Base-by-base conservation (phyloP, 2,329 filamentous ascomycete species). In the Aspergillus sp. region DNA sequence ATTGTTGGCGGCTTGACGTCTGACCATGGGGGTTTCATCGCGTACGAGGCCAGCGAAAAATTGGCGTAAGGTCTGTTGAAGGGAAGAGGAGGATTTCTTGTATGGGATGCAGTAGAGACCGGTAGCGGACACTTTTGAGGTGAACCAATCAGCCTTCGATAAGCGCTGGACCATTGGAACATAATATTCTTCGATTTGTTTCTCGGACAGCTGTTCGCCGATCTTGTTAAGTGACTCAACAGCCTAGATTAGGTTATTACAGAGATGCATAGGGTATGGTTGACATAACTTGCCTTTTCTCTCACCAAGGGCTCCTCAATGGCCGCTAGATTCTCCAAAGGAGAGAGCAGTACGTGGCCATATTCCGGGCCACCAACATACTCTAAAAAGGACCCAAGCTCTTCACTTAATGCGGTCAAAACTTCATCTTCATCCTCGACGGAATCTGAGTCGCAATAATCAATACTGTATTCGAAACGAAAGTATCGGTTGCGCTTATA, bases 221-320 rank as follows among this genome's bases (percentile, higher is more conserved):
- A 99, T 98, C 82, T 97, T 99, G 86, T 99, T 99, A 67, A 99
- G 86, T 48, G 95, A 99, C 77, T 99, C 96, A 73, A 99, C 95
- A 64, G 95, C 95, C 93, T 97, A 69, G 37, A 44, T 37, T 30
- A 20, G 11, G 41, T 57, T 34, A 63, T 54, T 46, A 54, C 41
- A 11, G 13, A 30, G 20, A 46, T 24, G 50, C 12, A 53, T 48
- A 17, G 34, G 61, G 51, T 3, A 22, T 11, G n/a, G 27, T 37
- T 4, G 48, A 3, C 15, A 34, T 12, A 52, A 71, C 77, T 62
- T 79, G 96, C 93, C 90, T 99, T 99, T 81, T 99, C 95, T 71
- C 95, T 86, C 63, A 99, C 95, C 68, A 99, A 86, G 62, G 95
- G 93, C 79, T 99, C 95, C 78, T 99, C 95, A 79, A 99, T 99